Evolutionary conservation across 2,329 filamentous ascomycete species (phyloP), one percentile per base, ranked within the genome.

Genomic region (Arachnomyces sp.): DNA sequence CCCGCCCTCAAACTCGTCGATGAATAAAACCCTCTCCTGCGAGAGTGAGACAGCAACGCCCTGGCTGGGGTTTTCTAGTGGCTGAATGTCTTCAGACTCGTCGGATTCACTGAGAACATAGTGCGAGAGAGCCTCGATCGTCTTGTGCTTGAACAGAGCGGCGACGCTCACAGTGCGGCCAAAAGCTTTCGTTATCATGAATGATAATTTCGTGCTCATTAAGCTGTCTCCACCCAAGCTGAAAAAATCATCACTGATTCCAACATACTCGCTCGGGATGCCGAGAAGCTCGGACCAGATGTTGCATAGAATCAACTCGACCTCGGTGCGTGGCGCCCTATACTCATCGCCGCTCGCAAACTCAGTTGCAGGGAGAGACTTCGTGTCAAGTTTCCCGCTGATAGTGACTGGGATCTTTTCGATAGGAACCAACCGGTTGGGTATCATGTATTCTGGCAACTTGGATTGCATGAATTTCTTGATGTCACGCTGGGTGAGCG

Each of bases 161-260:
- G 14, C 18, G 33, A 35, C 33, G 12, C 13, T 16, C 6, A 35
- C 33, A 14, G 7, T 15, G 15, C 33, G 33, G 12, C 16, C 16
- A 12, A 35, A 35, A 5, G 33, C 33, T 12, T 35, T 17, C 8
- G 12, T 16, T 15, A 35, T 18, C 33, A 35, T 35, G 15, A 35
- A 35, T 13, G 33, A 35, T 17, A 35, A 18, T 17, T 35, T 35
- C 6, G 33, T 35, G 33, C 33, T 35, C 33, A 17, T 35, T 12
- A 35, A 12, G 16, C 33, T 35, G 30, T 39, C 37, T 8, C 37
- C 37, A 13, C 37, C 37, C 8, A 39, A 18, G 8, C 11, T 33
- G 18, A 39, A 39, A 16, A 39, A 39, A 18, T 39, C 30, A 39
- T 39, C 37, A 16, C 32, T 20, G 11, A 39, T 20, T 7, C 28